phyloP scores from a whole-genome alignment of 2,329 filamentous ascomycete species.

The Fusarium nygamai region DNA sequence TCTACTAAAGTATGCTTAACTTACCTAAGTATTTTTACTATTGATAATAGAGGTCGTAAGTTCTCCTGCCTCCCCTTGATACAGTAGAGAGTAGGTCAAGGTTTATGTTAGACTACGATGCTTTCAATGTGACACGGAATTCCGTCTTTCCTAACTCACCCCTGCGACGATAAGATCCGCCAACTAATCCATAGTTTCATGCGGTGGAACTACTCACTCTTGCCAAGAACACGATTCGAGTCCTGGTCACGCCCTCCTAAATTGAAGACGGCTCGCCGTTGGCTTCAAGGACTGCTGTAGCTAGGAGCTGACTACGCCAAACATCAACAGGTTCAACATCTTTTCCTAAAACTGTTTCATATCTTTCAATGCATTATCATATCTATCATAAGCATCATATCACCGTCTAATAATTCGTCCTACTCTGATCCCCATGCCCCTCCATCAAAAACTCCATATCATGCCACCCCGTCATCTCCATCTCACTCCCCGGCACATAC shows the following conservation, averaged over 20 bases:
- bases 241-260: accelerated
- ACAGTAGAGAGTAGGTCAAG: not conserved
- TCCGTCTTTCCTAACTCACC: not conserved
- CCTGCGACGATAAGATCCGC: accelerated
- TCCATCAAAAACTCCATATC: slow-evolving; percentile 38
- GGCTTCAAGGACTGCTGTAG: not conserved
- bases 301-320: not conserved
- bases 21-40: too few species aligned
- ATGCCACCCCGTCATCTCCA: slow-evolving; percentile 36
- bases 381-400: not conserved
- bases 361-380: not conserved
- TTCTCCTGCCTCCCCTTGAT: too few species aligned
- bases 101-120: not conserved
- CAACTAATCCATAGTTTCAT: accelerated
- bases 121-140: not conserved
- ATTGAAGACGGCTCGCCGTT: accelerated
- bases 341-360: not conserved
- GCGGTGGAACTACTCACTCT: accelerated
- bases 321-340: not conserved
- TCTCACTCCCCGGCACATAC: slow-evolving; percentile 19
- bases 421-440: slow-evolving; percentile 20
- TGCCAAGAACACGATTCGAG: accelerated
- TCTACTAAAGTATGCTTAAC: too few species aligned
- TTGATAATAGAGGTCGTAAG: too few species aligned
- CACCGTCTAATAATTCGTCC: not conserved